Evolutionary conservation across 108 stramenopile genomes (phyloP).

Genomic region (Pseudonitzschia multiseries): DNA sequence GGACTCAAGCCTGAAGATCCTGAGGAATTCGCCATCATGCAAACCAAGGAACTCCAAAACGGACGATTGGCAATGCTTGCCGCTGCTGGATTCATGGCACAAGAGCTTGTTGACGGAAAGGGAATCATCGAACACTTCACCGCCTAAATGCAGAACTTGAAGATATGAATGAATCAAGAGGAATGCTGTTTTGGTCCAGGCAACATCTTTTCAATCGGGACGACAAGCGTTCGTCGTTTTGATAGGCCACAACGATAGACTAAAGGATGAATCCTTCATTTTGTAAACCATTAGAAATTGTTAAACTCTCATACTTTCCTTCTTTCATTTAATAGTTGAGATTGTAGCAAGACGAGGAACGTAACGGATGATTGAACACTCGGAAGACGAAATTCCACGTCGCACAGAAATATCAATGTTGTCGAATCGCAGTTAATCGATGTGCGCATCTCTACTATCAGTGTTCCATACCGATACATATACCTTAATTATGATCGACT

Average conservation of each 20-base stretch:
- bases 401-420: no score
- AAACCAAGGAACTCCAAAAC: constrained; percentile 85
- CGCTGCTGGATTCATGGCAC: constrained; percentile 77
- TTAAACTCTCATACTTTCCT: no score
- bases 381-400: no score
- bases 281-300: no score
- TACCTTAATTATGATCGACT: no score
- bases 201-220: neutral
- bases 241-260: neutral
- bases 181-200: neutral
- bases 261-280: neutral
- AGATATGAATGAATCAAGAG: neutral
- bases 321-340: no score
- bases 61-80: constrained; percentile 80
- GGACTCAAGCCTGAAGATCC: constrained; percentile 63
- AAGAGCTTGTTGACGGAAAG: constrained; percentile 77
- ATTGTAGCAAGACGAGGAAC: no score
- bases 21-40: constrained; percentile 53
- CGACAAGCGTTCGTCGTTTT: neutral
- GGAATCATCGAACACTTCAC: constrained; percentile 69
- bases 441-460: no score
- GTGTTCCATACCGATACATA: no score
- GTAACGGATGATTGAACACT: no score
- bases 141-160: constrained; percentile 8
- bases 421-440: no score